phyloP scores from a whole-genome alignment of 257 asterid genomes.

The Scutellaria baicalensis region DNA sequence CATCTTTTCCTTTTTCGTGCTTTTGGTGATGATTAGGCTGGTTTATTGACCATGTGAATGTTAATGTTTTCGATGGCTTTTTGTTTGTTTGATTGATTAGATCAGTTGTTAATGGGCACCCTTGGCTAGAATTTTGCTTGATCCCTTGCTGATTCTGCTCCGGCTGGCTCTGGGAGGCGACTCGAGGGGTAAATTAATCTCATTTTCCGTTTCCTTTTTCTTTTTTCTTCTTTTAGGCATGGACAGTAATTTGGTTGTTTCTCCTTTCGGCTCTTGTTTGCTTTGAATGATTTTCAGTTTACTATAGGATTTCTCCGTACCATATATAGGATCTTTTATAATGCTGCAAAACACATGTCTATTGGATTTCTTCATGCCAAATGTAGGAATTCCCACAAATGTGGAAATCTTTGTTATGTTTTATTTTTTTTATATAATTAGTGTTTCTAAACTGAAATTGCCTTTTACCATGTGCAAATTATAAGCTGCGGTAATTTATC shows the following conservation, averaged over 20 bases:
- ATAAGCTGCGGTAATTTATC: background rate
- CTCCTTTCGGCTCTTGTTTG: background rate
- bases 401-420: background rate
- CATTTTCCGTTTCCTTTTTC: background rate
- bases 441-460: background rate
- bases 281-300: background rate
- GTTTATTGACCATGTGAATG: background rate
- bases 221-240: background rate
- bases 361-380: background rate
- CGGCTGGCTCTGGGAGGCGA: constrained; percentile 3
- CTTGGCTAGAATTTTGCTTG: constrained; percentile 9
- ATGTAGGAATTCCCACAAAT: background rate
- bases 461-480: background rate
- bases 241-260: background rate
- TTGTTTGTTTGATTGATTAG: constrained; percentile 9
- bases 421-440: background rate
- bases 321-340: background rate
- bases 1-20: background rate
- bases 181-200: background rate
- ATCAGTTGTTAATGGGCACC: constrained; percentile 22
- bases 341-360: background rate
- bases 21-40: background rate
- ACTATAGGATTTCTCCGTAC: background rate
- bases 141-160: constrained; percentile 17
- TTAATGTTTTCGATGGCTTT: background rate